Conservation (phyloP, 768 basidiomycete species). For the Amanita polypyramis region DNA sequence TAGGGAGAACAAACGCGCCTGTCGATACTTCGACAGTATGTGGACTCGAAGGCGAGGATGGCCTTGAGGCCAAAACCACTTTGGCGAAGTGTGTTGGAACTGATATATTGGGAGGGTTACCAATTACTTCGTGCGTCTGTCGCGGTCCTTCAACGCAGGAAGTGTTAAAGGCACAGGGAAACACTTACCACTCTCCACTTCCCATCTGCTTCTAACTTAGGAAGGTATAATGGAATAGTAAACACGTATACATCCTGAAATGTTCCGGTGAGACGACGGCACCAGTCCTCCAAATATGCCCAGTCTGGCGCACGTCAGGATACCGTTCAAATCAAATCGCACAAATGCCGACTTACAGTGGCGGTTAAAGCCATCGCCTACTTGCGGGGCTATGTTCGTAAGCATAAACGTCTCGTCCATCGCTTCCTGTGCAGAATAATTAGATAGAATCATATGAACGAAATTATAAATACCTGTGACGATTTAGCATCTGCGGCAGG, state of each 20-base stretch:
- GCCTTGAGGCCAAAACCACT: constrained; percentile 73
- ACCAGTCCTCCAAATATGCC: constrained; percentile 97
- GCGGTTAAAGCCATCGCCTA: constrained; percentile 94
- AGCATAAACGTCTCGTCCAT: constrained; percentile 97
- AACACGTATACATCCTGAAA: constrained; percentile 97
- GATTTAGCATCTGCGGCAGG: constrained; percentile 93
- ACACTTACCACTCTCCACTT: constrained; percentile 88
- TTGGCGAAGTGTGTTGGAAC: constrained; percentile 99
- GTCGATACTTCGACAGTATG: constrained; percentile 67
- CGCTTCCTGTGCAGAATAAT: constrained; percentile 40
- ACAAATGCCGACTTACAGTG: constrained; percentile 52
- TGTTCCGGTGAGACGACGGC: constrained; percentile 72
- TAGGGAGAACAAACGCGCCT: constrained; percentile 94
- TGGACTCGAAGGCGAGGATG: constrained; percentile 63
- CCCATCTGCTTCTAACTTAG: constrained; percentile 74
- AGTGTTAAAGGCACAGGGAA: not conserved
- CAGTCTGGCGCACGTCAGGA: constrained; percentile 49
- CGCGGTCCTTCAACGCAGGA: constrained; percentile 1
- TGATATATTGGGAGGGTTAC: constrained; percentile 76
- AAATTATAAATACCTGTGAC: constrained; percentile 45
- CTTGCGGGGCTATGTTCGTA: constrained; percentile 96
- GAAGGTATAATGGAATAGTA: constrained; percentile 94
- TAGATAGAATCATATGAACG: not conserved
- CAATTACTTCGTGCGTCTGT: constrained; percentile 92
- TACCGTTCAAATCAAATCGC: not conserved